Percentiles rank a stretch among this genome's conserved stretches.
These are phyloP conservation scores for Globisporangium acanthophoron DNA, from an alignment of 352 stramenopile genomes.

Conservation along the genomic window DNA sequence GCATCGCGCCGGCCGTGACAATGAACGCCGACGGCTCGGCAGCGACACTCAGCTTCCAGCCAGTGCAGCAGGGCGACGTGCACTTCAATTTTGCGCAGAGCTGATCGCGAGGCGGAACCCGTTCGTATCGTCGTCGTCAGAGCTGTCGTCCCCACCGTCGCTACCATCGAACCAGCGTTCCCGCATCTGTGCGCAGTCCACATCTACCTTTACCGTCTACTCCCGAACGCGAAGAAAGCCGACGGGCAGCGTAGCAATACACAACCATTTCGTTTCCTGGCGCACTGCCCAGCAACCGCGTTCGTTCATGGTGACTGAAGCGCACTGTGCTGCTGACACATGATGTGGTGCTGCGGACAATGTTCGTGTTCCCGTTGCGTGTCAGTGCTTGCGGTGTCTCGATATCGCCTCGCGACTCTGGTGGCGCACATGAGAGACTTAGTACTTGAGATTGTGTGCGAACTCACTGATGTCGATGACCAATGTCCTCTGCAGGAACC, in stretches of 20 bases:
- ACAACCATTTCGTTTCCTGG: background rate
- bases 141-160: background rate
- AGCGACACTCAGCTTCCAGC: conserved; percentile 63
- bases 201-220: background rate
- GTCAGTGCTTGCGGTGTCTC: too few relatives aligned
- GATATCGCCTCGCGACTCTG: too few relatives aligned
- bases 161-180: background rate
- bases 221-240: background rate
- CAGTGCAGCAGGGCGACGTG: conserved; percentile 51
- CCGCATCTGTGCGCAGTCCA: background rate
- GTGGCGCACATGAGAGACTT: too few relatives aligned
- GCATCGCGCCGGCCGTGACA: conserved; percentile 41
- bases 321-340: too few relatives aligned
- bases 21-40: conserved; percentile 16
- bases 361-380: too few relatives aligned
- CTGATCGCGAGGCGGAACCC: conserved; percentile 6
- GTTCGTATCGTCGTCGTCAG: background rate
- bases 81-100: conserved; percentile 70
- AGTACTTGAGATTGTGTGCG: too few relatives aligned
- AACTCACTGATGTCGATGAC: too few relatives aligned
- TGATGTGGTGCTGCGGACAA: too few relatives aligned
- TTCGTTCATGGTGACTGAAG: too few relatives aligned
- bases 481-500: too few relatives aligned
- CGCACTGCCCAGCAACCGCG: too few relatives aligned
- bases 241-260: background rate